Conservation (phyloP, 257 asterid genomes). For the Ilex asprella region DNA sequence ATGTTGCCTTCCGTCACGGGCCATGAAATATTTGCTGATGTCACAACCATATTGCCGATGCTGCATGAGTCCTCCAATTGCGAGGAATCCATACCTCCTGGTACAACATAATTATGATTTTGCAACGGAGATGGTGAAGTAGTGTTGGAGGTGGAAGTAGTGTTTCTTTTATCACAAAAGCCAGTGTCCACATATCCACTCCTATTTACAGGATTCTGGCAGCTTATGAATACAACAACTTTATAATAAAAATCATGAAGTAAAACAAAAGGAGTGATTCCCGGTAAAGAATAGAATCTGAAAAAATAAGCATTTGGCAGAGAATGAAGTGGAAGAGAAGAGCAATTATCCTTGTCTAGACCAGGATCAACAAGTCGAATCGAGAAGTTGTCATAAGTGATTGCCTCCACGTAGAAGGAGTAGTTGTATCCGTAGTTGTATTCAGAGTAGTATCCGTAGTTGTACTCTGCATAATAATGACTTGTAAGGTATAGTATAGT, state of each 20-base stretch:
- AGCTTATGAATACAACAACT: no score
- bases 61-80: constrained; percentile 44
- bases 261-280: no score
- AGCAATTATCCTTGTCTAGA: constrained; percentile 15
- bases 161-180: no score
- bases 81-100: constrained; percentile 10
- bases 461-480: no score
- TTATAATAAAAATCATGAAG: no score
- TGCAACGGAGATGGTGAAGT: constrained; percentile 17
- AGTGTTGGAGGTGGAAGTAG: not conserved
- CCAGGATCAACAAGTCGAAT: constrained; percentile 47
- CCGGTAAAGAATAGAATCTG: no score
- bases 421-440: constrained; percentile 18
- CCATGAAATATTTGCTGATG: constrained; percentile 11
- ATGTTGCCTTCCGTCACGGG: not conserved
- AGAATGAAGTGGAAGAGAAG: constrained; percentile 29
- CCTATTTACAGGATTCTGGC: no score
- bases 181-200: no score
- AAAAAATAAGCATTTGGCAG: not conserved
- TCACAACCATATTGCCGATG: constrained; percentile 21
- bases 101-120: constrained; percentile 26
- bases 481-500: constrained; percentile 18
- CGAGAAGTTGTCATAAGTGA: constrained; percentile 38
- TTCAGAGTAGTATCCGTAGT: no score
- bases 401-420: constrained; percentile 35